These are phyloP conservation scores for Talaromyces adpressus DNA, from an alignment of 495 filamentous ascomycete genomes.

Conservation along the genomic window DNA sequence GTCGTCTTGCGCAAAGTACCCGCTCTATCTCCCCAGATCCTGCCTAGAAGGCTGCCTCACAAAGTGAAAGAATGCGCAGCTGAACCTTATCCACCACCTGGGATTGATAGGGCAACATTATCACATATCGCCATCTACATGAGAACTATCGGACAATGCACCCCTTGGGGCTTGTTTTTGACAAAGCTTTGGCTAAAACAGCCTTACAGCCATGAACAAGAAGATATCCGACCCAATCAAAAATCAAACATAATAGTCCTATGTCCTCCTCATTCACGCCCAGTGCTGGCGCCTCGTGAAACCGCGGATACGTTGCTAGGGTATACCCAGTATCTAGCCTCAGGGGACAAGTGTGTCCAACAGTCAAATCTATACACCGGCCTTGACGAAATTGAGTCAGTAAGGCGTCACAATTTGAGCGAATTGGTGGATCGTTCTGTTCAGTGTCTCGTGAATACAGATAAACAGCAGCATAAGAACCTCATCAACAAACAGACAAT, in stretches of 20 bases:
- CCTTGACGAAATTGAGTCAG: neutral
- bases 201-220: neutral
- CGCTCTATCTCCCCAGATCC: neutral
- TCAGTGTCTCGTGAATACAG: conserved; percentile 14
- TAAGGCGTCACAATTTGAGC: neutral
- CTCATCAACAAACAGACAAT: conserved; percentile 7
- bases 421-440: conserved; percentile 24
- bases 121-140: conserved; percentile 2
- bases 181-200: conserved; percentile 1
- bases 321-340: neutral
- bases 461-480: neutral
- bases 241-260: neutral
- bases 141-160: neutral
- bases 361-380: neutral
- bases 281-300: neutral
- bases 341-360: neutral
- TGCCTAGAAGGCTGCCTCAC: neutral
- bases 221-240: neutral
- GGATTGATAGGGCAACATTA: neutral
- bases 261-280: neutral
- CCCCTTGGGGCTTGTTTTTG: conserved; percentile 1
- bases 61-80: neutral
- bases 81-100: conserved; percentile 1
- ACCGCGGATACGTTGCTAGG: neutral
- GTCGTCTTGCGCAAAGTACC: neutral